Percentiles rank a stretch among this genome's conserved stretches.
Conservation (phyloP, 2,329 filamentous ascomycete species). For the Cryphonectria carpinicola region DNA sequence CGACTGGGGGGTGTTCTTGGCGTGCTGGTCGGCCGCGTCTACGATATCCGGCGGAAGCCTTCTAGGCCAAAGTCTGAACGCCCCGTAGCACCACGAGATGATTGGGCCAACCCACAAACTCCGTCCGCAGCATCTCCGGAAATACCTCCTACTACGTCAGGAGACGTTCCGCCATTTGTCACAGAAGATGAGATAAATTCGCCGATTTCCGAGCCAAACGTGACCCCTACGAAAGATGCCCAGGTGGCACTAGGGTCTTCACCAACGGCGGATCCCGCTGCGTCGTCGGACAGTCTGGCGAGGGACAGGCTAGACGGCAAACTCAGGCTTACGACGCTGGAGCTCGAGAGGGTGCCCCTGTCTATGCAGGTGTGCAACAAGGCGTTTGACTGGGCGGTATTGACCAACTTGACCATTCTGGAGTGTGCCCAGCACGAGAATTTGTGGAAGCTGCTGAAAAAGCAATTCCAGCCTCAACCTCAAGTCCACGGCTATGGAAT, state of each 20-base stretch:
- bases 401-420: slow-evolving; percentile 75
- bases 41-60: slow-evolving; percentile 54
- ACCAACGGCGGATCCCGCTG: slow-evolving; percentile 3
- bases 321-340: slow-evolving; percentile 70
- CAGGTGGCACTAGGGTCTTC: slow-evolving; percentile 1
- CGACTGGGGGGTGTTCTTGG: slow-evolving; percentile 71
- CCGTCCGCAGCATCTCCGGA: slow-evolving; percentile 12
- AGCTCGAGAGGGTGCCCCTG: slow-evolving; percentile 75
- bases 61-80: slow-evolving; percentile 23
- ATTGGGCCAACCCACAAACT: not conserved
- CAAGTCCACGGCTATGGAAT: slow-evolving; percentile 35
- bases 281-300: slow-evolving; percentile 26
- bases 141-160: not conserved
- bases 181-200: slow-evolving; percentile 14
- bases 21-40: slow-evolving; percentile 68
- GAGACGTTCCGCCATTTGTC: not conserved
- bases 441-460: slow-evolving; percentile 73
- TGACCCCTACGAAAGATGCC: slow-evolving; percentile 14
- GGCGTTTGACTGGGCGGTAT: slow-evolving; percentile 73
- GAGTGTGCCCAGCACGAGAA: slow-evolving; percentile 73
- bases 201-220: not conserved
- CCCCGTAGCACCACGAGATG: not conserved
- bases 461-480: slow-evolving; percentile 58
- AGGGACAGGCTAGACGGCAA: slow-evolving; percentile 56
- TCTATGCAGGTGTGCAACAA: slow-evolving; percentile 71